Percentiles rank a stretch among this genome's conserved stretches.
Evolutionary conservation across 768 basidiomycete species (phyloP).

Genomic region (Lactifluus echinatus): DNA sequence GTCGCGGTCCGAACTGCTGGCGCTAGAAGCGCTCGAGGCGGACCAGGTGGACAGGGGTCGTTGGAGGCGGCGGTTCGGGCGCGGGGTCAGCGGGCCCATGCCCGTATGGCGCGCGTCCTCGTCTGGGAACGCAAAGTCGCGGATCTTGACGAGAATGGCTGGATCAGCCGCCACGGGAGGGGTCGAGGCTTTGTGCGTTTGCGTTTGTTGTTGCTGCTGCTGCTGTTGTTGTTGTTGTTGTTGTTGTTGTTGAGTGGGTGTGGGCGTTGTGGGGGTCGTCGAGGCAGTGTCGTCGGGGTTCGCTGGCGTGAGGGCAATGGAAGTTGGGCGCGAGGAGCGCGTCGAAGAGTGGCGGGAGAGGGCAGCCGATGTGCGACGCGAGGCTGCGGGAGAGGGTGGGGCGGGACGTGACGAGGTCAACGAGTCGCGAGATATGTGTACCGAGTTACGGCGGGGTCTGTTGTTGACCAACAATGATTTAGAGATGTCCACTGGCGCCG

Average conservation of each 20-base stretch:
- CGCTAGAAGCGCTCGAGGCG: slow-evolving; percentile 23
- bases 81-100: slow-evolving; percentile 34
- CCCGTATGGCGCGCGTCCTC: slow-evolving; percentile 39
- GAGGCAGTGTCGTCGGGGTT: slow-evolving; percentile 5
- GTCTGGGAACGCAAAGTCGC: slow-evolving; percentile 40
- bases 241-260: neutral
- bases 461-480: slow-evolving; percentile 20
- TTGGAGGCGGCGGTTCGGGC: slow-evolving; percentile 29
- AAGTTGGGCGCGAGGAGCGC: slow-evolving; percentile 33
- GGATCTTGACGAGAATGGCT: slow-evolving; percentile 33
- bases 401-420: slow-evolving; percentile 48
- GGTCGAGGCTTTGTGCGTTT: neutral
- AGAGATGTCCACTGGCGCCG: slow-evolving; percentile 6
- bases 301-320: slow-evolving; percentile 22
- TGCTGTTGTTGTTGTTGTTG: neutral
- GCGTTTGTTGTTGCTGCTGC: neutral
- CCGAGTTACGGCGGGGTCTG: slow-evolving; percentile 28
- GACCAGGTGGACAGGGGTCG: slow-evolving; percentile 24
- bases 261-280: slow-evolving; percentile 10
- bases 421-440: slow-evolving; percentile 27
- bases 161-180: slow-evolving; percentile 7
- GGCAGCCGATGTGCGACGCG: slow-evolving; percentile 35
- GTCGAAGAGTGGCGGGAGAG: slow-evolving; percentile 31
- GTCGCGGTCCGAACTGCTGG: slow-evolving; percentile 21
- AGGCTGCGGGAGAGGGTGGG: slow-evolving; percentile 48